Conservation (phyloP, 768 basidiomycete genomes). For the Tricholoma terreum region DNA sequence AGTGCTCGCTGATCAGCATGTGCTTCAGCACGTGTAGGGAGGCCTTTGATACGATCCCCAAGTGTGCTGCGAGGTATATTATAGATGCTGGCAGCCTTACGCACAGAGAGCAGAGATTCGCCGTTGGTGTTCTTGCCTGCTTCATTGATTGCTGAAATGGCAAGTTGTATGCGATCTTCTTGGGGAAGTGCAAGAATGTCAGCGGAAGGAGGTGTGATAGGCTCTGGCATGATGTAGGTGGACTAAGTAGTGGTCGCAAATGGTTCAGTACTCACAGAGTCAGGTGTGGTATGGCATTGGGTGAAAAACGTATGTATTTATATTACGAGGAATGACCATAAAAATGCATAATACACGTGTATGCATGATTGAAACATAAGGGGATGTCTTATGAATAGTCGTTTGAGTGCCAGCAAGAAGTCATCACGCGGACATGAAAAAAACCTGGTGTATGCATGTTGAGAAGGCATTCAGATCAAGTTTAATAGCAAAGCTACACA, state of each 20-base stretch:
- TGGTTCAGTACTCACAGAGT: neutral
- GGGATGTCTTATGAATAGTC: neutral
- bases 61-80: conserved; percentile 7
- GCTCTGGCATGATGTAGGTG: no score
- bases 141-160: conserved; percentile 8
- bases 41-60: neutral
- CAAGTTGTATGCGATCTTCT: conserved; percentile 14
- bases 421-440: neutral
- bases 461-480: neutral
- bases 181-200: neutral
- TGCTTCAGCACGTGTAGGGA: conserved; percentile 9
- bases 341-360: neutral
- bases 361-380: neutral
- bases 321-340: neutral
- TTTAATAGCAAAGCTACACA: neutral
- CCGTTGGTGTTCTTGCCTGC: conserved; percentile 7
- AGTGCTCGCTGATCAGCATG: conserved; percentile 16
- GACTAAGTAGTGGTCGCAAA: no score
- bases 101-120: conserved; percentile 7
- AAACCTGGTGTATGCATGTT: neutral
- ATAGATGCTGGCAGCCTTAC: conserved; percentile 17
- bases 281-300: neutral
- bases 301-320: neutral
- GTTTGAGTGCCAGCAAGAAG: neutral
- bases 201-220: neutral